Evolutionary conservation across 2,329 filamentous ascomycete genomes (phyloP), one percentile per base, ranked within the genome.

Genomic region (Volutella citrinella): DNA sequence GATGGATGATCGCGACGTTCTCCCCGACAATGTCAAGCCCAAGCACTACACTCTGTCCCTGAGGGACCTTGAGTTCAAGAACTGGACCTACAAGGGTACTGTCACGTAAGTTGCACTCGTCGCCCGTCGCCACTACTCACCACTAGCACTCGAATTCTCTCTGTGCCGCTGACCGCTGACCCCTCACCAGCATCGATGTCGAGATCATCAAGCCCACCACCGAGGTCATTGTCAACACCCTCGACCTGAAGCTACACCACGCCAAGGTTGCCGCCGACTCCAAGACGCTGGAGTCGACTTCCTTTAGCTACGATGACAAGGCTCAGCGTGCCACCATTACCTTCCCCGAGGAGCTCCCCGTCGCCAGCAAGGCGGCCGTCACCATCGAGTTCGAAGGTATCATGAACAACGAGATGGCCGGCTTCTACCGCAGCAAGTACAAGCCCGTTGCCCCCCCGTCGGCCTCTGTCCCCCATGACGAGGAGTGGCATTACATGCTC

Each of bases 381-480:
- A 69, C 74, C 28, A 77, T 95, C 56, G 73, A 79, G 14, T 95
- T 93, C 56, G 75, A 84, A 52, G 90, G 87, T 40, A 82, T 75
- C 39, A 84, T 95, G 64, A 95, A 95, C 70, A 87, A 87, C 57
- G 78, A 84, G 46, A 95, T 95, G 88, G 84, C 87, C 39, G 89
- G 90, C 24, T 95, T 95, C 72, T 95, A 93, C 65, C 82, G 89
- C 47, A 90, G 87, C 55, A 89, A 93, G 68, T 98, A 98, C 67
- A 95, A 88, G 70, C 87, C 90, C 13, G 67, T 76, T 34, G 80
- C 76, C 23, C 70, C 84, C 20, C 78, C 89, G 7, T 76, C 85
- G 29, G 69, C 81, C 25, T 89, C 87, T 10, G 89, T 95, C 3
- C 86, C 89, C 18, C 84, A 74, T 55, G 88, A 82, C 45, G 72